phyloP scores from a whole-genome alignment of 2,329 filamentous ascomycete species.

The Pyrenophora teres region DNA sequence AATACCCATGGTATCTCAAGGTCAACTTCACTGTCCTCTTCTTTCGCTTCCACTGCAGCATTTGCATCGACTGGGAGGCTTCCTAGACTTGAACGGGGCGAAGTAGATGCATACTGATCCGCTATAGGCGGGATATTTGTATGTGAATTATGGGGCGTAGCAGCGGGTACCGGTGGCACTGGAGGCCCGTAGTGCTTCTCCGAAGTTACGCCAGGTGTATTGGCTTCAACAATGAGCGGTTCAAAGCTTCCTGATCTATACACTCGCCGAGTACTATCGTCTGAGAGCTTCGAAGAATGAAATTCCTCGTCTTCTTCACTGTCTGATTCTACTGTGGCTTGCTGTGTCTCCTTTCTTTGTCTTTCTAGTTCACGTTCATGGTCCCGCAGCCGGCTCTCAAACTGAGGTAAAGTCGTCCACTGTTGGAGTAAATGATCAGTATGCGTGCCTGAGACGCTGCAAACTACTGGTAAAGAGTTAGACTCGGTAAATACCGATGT shows the following conservation, averaged over 20 bases:
- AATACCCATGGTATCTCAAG: constrained; percentile 47
- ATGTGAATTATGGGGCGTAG: constrained; percentile 31
- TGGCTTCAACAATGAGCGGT: constrained; percentile 37
- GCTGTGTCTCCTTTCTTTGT: constrained; percentile 34
- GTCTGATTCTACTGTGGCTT: constrained; percentile 44
- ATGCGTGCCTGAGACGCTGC: constrained; percentile 28
- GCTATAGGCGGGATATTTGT: constrained; percentile 18
- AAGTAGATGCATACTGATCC: constrained; percentile 21
- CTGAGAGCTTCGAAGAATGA: constrained; percentile 14
- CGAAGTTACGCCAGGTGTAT: constrained; percentile 26
- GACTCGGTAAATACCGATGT: constrained; percentile 24
- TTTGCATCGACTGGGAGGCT: constrained; percentile 38
- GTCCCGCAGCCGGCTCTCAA: constrained; percentile 35
- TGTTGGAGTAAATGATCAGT: constrained; percentile 34
- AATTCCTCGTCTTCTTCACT: constrained; percentile 35
- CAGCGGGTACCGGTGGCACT: constrained; percentile 34
- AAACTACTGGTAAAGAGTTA: constrained; percentile 32
- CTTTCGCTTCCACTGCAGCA: constrained; percentile 39
- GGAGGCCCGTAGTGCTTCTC: constrained; percentile 24
- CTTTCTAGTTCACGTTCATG: constrained; percentile 27
- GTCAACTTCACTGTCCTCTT: constrained; percentile 37
- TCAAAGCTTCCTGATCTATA: constrained; percentile 29
- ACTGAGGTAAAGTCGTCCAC: constrained; percentile 42
- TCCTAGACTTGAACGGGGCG: constrained; percentile 32
- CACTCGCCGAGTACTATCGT: constrained; percentile 15